Evolutionary conservation across 2,329 filamentous ascomycete genomes (phyloP).

Genomic region (Fusarium dlaminii): DNA sequence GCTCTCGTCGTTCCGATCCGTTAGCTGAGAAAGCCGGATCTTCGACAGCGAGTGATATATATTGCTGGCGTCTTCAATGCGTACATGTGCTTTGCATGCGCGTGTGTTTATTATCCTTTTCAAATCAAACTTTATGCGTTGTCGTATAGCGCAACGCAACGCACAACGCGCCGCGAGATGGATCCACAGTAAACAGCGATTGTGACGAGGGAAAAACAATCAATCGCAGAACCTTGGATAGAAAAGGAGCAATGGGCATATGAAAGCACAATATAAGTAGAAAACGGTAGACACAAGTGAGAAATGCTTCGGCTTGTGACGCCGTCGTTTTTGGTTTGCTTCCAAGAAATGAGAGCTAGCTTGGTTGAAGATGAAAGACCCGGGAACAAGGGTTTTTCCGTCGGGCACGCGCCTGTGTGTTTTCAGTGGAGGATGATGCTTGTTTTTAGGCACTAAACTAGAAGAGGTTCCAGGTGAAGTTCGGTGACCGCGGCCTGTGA

Average conservation of each 20-base stretch:
- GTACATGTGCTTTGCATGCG: constrained; percentile 20
- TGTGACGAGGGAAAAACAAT: not conserved
- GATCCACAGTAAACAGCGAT: constrained; percentile 23
- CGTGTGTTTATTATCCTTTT: constrained; percentile 30
- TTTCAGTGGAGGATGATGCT: not conserved
- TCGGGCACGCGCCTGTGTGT: not conserved
- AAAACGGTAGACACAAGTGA: constrained; percentile 5
- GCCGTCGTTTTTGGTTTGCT: constrained; percentile 20
- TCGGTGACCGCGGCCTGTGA: not conserved
- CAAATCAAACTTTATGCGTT: constrained; percentile 23
- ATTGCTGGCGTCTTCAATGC: not conserved
- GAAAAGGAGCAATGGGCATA: not conserved
- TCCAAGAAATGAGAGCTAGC: constrained; percentile 13
- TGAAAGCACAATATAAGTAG: not conserved
- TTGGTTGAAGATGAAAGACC: not conserved
- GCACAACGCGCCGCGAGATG: constrained; percentile 30
- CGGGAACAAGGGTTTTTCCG: constrained; percentile 41
- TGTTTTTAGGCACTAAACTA: constrained; percentile 23
- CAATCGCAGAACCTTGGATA: not conserved
- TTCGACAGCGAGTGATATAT: not conserved
- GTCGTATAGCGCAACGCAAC: constrained; percentile 29
- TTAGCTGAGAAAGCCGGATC: not conserved
- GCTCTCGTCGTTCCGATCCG: not conserved
- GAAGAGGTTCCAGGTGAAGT: constrained; percentile 3
- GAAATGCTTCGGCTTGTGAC: constrained; percentile 22